Conservation (phyloP, 371 early-diverging fungal species). For the Lichtheimia corymbifera region DNA sequence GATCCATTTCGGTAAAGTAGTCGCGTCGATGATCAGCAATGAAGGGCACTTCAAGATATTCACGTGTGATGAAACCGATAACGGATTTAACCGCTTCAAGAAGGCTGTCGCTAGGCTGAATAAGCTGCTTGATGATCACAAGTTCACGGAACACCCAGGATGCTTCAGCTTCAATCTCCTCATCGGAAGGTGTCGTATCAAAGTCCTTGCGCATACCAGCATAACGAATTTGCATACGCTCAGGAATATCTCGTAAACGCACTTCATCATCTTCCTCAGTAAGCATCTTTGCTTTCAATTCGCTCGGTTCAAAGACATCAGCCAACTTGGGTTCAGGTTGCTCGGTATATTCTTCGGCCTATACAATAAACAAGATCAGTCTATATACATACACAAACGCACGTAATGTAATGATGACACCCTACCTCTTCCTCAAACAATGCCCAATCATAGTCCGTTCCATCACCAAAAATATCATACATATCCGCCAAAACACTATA, state of each 20-base stretch:
- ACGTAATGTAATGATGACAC: neutral
- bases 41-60: slow-evolving; percentile 90
- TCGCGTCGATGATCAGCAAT: slow-evolving; percentile 88
- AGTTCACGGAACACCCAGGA: slow-evolving; percentile 58
- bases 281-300: slow-evolving; percentile 86
- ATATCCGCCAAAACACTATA: slow-evolving; percentile 78
- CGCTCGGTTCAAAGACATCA: slow-evolving; percentile 91
- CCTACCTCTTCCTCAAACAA: slow-evolving; percentile 50
- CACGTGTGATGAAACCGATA: slow-evolving; percentile 71
- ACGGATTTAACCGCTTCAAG: slow-evolving; percentile 45
- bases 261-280: slow-evolving; percentile 92
- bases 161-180: slow-evolving; percentile 64
- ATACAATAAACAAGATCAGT: neutral
- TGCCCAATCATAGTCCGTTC: slow-evolving; percentile 88
- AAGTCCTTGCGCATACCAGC: slow-evolving; percentile 46
- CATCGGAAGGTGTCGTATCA: slow-evolving; percentile 34
- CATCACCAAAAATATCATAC: slow-evolving; percentile 90
- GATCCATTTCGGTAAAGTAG: slow-evolving; percentile 62
- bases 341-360: slow-evolving; percentile 25
- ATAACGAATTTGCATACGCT: slow-evolving; percentile 83
- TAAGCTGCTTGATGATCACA: slow-evolving; percentile 23
- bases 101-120: slow-evolving; percentile 32
- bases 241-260: slow-evolving; percentile 87
- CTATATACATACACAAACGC: neutral
- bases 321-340: slow-evolving; percentile 62